Base-by-base conservation (phyloP, 163 green algal species). In the Coccomyxa subellipsoidea region DNA sequence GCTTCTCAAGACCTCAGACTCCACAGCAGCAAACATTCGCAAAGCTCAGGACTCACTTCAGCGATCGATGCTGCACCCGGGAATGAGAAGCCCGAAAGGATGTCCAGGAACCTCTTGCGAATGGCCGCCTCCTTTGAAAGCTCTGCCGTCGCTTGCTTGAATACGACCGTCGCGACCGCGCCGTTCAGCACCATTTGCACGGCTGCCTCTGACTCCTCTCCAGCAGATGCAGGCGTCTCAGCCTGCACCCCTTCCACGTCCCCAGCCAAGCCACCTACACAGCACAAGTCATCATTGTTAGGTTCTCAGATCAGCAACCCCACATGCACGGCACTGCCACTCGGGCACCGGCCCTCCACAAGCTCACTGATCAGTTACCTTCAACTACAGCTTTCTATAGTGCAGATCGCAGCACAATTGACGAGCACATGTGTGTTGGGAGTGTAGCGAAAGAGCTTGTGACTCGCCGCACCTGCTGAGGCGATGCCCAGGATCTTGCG, bases 401-500 rank as follows among this genome's bases (percentile, higher is more conserved):
- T n/a, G n/a, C n/a, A n/a, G n/a, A n/a, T n/a, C n/a, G n/a, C n/a
- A n/a, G n/a, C n/a, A n/a, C n/a, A n/a, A n/a, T n/a, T n/a, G n/a
- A n/a, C n/a, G n/a, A n/a, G n/a, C n/a, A n/a, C n/a, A n/a, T n/a
- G n/a, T n/a, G n/a, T 36, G 21, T 27, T 34, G 66, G 4, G 27
- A 2, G n/a, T n/a, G n/a, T n/a, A n/a, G n/a, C n/a, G n/a, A n/a
- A n/a, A n/a, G n/a, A n/a, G n/a, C n/a, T n/a, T n/a, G 29, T 27
- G 4, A 1, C 29, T 32, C 4, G 1, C 31, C 66, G 10, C n/a
- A 34, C 38, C 29, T 38, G 40, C 27, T 10, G 78, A 12, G 32
- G 83, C 79, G 53, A 97, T 86, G 27, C 94, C 94, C 59, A 99
- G 89, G 8, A 97, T 79, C 0, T 84, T 31, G 6, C 94, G 87